Evolutionary conservation across 2,329 filamentous ascomycete species (phyloP).

Genomic region (Fusarium avenaceum): DNA sequence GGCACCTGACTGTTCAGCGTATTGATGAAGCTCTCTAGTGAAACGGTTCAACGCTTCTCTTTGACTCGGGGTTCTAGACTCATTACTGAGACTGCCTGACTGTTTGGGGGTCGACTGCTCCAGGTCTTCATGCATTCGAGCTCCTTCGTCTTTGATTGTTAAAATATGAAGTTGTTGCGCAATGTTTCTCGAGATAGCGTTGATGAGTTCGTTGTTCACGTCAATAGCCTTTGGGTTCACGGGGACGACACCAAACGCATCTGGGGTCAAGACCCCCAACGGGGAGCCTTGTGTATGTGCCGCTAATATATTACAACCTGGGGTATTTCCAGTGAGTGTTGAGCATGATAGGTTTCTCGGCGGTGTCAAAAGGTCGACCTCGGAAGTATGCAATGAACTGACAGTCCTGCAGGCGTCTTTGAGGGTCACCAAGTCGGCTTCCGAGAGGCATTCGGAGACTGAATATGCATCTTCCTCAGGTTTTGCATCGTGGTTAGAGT

Average conservation of each 20-base stretch:
- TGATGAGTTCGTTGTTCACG: conserved; percentile 58
- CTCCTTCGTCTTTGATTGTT: conserved; percentile 44
- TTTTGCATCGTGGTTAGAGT: background rate
- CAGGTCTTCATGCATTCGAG: background rate
- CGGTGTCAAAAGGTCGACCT: background rate
- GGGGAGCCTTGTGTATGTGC: too few species aligned
- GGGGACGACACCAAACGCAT: conserved; percentile 27
- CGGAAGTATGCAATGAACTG: conserved; percentile 4
- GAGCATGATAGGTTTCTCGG: background rate
- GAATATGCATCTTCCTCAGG: background rate
- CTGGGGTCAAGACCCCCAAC: conserved; percentile 23
- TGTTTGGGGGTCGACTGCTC: conserved; percentile 6
- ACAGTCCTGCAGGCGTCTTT: background rate
- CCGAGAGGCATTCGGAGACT: background rate
- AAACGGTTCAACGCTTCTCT: conserved; percentile 57
- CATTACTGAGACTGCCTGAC: conserved; percentile 19
- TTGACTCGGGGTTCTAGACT: conserved; percentile 61
- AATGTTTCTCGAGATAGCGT: conserved; percentile 61
- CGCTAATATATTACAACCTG: background rate
- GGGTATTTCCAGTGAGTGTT: background rate
- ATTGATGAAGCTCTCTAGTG: conserved; percentile 50
- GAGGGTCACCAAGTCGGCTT: background rate
- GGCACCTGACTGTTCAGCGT: conserved; percentile 54
- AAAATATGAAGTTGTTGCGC: conserved; percentile 61
- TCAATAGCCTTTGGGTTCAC: conserved; percentile 50